Percentiles rank a stretch among this genome's conserved stretches.
Evolutionary conservation across 208 protist genomes (phyloP).

Genomic region (Crithidia fasciculata): DNA sequence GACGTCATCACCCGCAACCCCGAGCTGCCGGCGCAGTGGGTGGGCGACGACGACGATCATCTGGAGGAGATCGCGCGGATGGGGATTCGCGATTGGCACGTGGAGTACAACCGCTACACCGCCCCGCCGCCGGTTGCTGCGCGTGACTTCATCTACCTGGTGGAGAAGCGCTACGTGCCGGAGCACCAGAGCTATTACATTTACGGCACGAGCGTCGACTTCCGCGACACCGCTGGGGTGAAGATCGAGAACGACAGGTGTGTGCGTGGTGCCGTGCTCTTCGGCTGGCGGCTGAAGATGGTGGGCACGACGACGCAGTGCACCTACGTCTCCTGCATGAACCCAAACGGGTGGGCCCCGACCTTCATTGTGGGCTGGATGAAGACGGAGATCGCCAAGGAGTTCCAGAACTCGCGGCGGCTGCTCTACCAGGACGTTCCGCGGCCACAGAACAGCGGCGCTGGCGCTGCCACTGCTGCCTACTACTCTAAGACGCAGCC

Average conservation of each 20-base stretch:
- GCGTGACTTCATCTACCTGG: slow-evolving; percentile 75
- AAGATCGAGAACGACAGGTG: slow-evolving; percentile 35
- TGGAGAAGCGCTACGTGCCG: slow-evolving; percentile 78
- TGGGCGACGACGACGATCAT: slow-evolving; percentile 55
- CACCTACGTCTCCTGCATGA: slow-evolving; percentile 85
- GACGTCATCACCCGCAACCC: slow-evolving; percentile 64
- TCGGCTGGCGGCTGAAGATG: slow-evolving; percentile 65
- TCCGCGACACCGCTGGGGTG: slow-evolving; percentile 25
- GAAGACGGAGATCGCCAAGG: slow-evolving; percentile 83
- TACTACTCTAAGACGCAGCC: background rate
- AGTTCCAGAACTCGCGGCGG: slow-evolving; percentile 61
- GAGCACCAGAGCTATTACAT: slow-evolving; percentile 73
- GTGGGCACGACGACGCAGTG: slow-evolving; percentile 52
- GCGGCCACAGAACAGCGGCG: slow-evolving; percentile 3
- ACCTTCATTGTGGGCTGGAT: slow-evolving; percentile 88
- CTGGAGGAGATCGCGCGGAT: slow-evolving; percentile 42
- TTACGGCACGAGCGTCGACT: slow-evolving; percentile 83
- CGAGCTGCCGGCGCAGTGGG: slow-evolving; percentile 34
- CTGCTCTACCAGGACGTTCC: slow-evolving; percentile 63
- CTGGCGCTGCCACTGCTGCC: background rate
- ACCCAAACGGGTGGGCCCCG: slow-evolving; percentile 84
- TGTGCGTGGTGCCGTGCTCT: slow-evolving; percentile 61
- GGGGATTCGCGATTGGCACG: slow-evolving; percentile 62
- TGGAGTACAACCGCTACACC: slow-evolving; percentile 75
- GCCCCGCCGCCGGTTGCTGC: slow-evolving; percentile 73